These are phyloP conservation scores for Penicillium parvum DNA, from an alignment of 495 filamentous ascomycete species.

Conservation along the genomic window DNA sequence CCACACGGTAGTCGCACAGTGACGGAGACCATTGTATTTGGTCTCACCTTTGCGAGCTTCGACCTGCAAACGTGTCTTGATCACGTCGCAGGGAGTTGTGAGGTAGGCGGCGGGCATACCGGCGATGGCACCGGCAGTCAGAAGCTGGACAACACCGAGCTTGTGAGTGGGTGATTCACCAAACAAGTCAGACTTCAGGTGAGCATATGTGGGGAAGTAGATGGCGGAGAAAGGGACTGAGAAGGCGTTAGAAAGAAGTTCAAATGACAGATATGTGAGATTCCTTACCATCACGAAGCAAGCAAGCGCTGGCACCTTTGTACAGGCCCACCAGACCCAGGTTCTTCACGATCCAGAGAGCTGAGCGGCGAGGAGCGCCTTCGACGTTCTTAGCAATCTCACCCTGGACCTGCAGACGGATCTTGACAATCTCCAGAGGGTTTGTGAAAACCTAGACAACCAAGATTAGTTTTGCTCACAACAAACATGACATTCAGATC, in stretches of 20 bases:
- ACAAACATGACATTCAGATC: not conserved
- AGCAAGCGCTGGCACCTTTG: conserved; percentile 93
- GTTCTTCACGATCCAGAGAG: conserved; percentile 96
- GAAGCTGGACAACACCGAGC: conserved; percentile 86
- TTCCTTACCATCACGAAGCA: conserved; percentile 70
- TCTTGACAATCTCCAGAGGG: conserved; percentile 98
- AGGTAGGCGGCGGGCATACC: conserved; percentile 98
- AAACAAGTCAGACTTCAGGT: conserved; percentile 90
- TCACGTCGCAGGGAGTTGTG: conserved; percentile 96
- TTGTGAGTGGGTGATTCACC: conserved; percentile 86
- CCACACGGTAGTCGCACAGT: conserved; percentile 77
- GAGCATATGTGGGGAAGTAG: conserved; percentile 95
- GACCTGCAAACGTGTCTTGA: conserved; percentile 97
- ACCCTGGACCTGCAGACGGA: conserved; percentile 94
- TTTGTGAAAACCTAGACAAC: conserved; percentile 79
- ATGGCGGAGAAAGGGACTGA: conserved; percentile 92
- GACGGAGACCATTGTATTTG: conserved; percentile 77
- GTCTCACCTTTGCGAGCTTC: conserved; percentile 94
- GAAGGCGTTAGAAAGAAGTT: conserved; percentile 10
- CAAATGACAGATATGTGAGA: not conserved
- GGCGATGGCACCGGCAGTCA: conserved; percentile 92
- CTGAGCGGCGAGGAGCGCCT: conserved; percentile 77
- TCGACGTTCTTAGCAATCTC: conserved; percentile 88
- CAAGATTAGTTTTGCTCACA: not conserved
- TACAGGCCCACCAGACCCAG: conserved; percentile 93